Base-by-base conservation (phyloP, 179 eudicot genomes). In the Heliamphora pulchella region DNA sequence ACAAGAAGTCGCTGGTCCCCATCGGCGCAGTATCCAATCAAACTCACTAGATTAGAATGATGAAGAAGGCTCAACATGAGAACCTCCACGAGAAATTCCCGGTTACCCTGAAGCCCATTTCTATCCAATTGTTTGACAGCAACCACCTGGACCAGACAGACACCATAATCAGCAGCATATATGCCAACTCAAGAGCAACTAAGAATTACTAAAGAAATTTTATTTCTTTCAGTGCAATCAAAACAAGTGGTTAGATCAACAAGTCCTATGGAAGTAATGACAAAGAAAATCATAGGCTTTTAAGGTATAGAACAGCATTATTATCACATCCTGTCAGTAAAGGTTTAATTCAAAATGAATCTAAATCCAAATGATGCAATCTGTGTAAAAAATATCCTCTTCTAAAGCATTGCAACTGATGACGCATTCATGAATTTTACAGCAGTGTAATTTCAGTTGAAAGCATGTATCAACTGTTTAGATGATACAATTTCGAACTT, bases 51-150 rank as follows among this genome's bases (percentile, higher is more conserved):
- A 84, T 95, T 90, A 58, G 85, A 85, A 80, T 91, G 93, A 83
- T 93, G 97, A 58, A 95, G 84, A 82, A 95, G 97, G 86, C 98
- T 95, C 70, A 95, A 97, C 98, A 95, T 95, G 63, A 95, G 92
- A 85, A 95, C 98, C 86, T 95, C 98, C 46, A 95, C 98, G 13
- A 95, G 86, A 84, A 94, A 95, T 76, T 95, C 98, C 78, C 97
- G 86, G 84, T 95, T 95, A 50, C 98, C 98, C 80, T 95, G 98
- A 79, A 95, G 97, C 82, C 98, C 98, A 81, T 95, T 87, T 83
- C 97, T 95, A 79, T 95, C 98, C 86, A 95, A 83, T 86, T 95
- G 97, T 79, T 95, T 95, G 5, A 95, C 98, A 70, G 97, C 98
- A 79, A 95, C 95, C 71, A 84, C 93, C 98, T 95, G 89, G 77